Evolutionary conservation across 176 grass and related monocot genomes (phyloP).

Genomic region (Oryza nivara): DNA sequence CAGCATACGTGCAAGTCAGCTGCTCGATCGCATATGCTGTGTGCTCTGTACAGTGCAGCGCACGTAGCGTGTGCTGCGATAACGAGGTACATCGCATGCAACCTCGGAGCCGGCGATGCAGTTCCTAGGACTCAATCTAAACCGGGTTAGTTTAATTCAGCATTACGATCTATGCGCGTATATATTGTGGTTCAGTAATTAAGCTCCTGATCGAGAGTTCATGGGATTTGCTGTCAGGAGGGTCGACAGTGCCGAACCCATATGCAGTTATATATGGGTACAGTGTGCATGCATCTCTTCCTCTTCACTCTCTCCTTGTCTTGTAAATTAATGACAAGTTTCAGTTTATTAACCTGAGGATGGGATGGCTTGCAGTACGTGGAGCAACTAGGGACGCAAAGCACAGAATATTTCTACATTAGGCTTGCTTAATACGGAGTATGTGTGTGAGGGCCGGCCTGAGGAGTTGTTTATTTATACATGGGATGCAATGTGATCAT

Average conservation of each 20-base stretch:
- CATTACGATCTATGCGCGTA: background rate
- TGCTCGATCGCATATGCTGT: background rate
- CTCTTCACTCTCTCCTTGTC: background rate
- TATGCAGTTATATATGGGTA: background rate
- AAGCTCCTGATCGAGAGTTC: constrained; percentile 18
- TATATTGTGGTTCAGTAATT: background rate
- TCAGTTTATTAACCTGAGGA: background rate
- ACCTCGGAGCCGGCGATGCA: constrained; percentile 27
- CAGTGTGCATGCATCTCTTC: background rate
- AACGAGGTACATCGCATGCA: constrained; percentile 24
- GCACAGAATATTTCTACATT: constrained; percentile 27
- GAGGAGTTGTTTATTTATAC: background rate
- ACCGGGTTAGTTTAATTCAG: background rate
- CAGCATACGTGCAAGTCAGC: background rate
- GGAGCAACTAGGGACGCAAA: constrained; percentile 16
- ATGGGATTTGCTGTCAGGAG: constrained; percentile 38
- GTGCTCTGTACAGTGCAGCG: background rate
- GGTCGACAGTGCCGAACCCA: background rate
- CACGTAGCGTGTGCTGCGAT: background rate
- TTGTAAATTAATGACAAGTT: background rate
- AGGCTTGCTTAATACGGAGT: background rate
- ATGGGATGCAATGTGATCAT: background rate
- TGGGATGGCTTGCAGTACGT: background rate
- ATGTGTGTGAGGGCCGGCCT: background rate
- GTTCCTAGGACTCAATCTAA: constrained; percentile 52